Percentiles rank a stretch among this genome's conserved stretches.
Conservation (phyloP, 495 filamentous ascomycete species). For the Entonaema liquescens region DNA sequence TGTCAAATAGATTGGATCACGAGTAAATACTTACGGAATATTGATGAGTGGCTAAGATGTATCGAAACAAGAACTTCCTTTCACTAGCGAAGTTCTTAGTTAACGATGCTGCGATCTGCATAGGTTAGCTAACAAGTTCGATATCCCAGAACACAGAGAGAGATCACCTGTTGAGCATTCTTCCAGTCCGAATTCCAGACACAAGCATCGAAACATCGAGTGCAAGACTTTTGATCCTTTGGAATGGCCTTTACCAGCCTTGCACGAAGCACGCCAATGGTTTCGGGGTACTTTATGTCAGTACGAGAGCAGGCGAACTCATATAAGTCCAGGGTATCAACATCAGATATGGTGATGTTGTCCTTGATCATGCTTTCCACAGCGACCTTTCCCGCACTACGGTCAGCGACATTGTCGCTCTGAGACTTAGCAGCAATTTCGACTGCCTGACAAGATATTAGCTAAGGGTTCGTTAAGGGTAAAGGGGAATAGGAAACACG, state of each 20-base stretch:
- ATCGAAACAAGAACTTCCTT: conserved; percentile 55
- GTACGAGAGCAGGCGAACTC: conserved; percentile 46
- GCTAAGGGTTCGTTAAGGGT: background rate
- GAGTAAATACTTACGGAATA: conserved; percentile 51
- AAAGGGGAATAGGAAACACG: background rate
- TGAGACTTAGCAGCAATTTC: conserved; percentile 56
- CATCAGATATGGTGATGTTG: conserved; percentile 48
- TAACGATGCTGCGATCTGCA: conserved; percentile 55
- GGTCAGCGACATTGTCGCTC: conserved; percentile 50
- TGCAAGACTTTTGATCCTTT: conserved; percentile 46
- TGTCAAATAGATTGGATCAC: background rate
- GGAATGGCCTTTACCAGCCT: conserved; percentile 55
- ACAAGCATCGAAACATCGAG: conserved; percentile 54
- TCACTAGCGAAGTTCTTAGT: conserved; percentile 52
- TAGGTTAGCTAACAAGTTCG: conserved; percentile 1
- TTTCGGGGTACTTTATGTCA: conserved; percentile 41
- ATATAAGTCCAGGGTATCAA: conserved; percentile 54
- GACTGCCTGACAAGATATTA: conserved; percentile 48
- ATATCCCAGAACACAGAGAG: background rate
- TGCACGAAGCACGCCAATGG: conserved; percentile 52
- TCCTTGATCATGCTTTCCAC: conserved; percentile 52
- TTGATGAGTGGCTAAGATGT: conserved; percentile 53
- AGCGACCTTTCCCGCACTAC: conserved; percentile 44
- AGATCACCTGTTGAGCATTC: conserved; percentile 56
- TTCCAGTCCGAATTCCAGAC: conserved; percentile 57